These are phyloP conservation scores for Ormosia emarginata DNA, from an alignment of 306 rosid genomes.

Conservation along the genomic window DNA sequence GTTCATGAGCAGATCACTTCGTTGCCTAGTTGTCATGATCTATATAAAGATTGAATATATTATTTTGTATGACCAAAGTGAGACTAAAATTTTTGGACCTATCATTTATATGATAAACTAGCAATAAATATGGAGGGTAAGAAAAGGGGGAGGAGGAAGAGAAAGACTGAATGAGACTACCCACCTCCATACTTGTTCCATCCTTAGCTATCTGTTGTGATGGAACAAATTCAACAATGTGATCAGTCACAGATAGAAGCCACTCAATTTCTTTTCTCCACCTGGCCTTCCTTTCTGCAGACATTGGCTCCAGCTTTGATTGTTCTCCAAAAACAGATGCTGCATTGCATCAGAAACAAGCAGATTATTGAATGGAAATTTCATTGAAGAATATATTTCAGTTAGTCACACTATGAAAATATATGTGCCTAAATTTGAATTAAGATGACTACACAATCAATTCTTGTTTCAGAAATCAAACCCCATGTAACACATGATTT, in stretches of 20 bases:
- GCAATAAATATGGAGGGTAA: neutral
- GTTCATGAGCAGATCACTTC: constrained; percentile 78
- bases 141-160: neutral
- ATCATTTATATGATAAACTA: neutral
- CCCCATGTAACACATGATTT: neutral
- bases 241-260: constrained; percentile 87
- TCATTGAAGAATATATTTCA: neutral
- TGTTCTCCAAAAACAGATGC: constrained; percentile 92
- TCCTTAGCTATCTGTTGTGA: constrained; percentile 60
- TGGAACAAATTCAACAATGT: constrained; percentile 86
- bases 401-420: neutral
- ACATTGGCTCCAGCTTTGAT: constrained; percentile 68
- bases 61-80: neutral
- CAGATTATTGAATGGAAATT: constrained; percentile 9
- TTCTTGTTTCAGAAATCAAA: neutral
- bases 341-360: constrained; percentile 29
- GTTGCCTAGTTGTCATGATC: constrained; percentile 93
- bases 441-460: neutral
- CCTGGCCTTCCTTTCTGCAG: constrained; percentile 58
- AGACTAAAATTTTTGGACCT: neutral
- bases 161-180: neutral
- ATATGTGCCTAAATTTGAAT: neutral
- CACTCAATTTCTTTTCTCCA: constrained; percentile 91
- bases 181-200: constrained; percentile 84
- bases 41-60: constrained; percentile 12